Percentiles rank a stretch among this genome's conserved stretches.
Evolutionary conservation across 2,329 filamentous ascomycete genomes (phyloP).

Genomic region (Ophioceras dolichostomum): DNA sequence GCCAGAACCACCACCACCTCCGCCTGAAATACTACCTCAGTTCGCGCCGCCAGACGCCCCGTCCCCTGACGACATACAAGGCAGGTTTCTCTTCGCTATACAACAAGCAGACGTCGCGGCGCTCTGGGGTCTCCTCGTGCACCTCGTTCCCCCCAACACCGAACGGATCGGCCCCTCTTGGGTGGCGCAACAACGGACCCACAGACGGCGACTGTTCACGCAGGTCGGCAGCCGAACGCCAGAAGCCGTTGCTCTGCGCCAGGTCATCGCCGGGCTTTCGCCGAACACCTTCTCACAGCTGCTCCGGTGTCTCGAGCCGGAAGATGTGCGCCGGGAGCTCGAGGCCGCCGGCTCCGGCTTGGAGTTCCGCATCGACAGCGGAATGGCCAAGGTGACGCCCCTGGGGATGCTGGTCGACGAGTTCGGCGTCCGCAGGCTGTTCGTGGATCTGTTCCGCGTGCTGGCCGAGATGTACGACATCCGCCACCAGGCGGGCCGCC

Average conservation of each 20-base stretch:
- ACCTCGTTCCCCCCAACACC: not conserved
- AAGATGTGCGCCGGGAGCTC: conserved; percentile 31
- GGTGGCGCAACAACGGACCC: too few relatives aligned
- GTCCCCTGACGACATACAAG: too few relatives aligned
- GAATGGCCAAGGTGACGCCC: conserved; percentile 26
- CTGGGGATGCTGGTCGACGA: conserved; percentile 23
- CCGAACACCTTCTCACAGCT: conserved; percentile 49
- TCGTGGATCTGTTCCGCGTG: conserved; percentile 21
- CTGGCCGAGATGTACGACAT: conserved; percentile 21
- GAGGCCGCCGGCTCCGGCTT: conserved; percentile 13
- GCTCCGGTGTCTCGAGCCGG: conserved; percentile 48
- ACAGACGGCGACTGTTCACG: too few relatives aligned
- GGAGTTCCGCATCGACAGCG: conserved; percentile 20
- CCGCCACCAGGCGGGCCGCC: conserved; percentile 14
- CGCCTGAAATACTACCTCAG: too few relatives aligned
- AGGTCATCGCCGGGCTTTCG: conserved; percentile 29
- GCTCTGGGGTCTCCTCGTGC: conserved; percentile 1
- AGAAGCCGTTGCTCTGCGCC: not conserved
- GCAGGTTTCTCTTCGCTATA: not conserved
- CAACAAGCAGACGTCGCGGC: conserved; percentile 1
- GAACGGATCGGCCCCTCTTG: too few relatives aligned
- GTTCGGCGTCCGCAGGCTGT: conserved; percentile 31
- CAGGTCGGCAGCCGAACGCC: too few relatives aligned
- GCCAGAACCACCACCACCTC: too few relatives aligned
- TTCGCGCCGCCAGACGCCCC: too few relatives aligned